Base-by-base conservation (phyloP, 2,329 filamentous ascomycete genomes). In the Aspergillus piperis region DNA sequence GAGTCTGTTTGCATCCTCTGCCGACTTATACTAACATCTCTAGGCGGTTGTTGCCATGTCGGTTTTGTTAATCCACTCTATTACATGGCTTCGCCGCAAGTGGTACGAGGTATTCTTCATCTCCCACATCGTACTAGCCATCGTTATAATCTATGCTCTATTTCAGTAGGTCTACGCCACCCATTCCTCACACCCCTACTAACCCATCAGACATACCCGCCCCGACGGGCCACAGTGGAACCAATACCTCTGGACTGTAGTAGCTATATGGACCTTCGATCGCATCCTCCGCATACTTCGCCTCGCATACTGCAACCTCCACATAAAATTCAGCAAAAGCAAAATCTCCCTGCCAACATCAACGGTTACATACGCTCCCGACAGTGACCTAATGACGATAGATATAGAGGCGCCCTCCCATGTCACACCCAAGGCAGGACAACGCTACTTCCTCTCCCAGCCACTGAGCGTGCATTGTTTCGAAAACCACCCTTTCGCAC, bases 401-500 rank as follows among this genome's bases (percentile, higher is more conserved):
- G 41, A 55, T 3, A 44, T 47, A 10, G 19, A 19, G 15, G 23
- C 53, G 3, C 23, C 41, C 2, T 11, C 53, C 13, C 11, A 15
- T 3, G 27, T 53, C 19, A 54, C 3, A 3, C 58, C 41, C 4
- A 8, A 11, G 3, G 23, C 58, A 1, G 81, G 81, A 5, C 74
- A 77, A 8, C 80, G 81, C 65, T 84, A 82, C 62, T 82, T 78
- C 65, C 67, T 84, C 8, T 82, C 83, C 58, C 72, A 76, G 49
- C 73, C 77, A 0, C 59, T 75, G 2, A 71, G 69, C 21, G 71
- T 77, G 49, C 68, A 70, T 19, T 72, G 77, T 0, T 83, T 78
- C 65, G 77, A 83, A 57, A 83, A 76, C 58, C 82, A 84, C 60
- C 81, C 81, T 1, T 83, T 84, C 65, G 78, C 76, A 0, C 62